Base-by-base conservation (phyloP, 129 eudicot species). In the Chrysanthemum lavandulifolium region DNA sequence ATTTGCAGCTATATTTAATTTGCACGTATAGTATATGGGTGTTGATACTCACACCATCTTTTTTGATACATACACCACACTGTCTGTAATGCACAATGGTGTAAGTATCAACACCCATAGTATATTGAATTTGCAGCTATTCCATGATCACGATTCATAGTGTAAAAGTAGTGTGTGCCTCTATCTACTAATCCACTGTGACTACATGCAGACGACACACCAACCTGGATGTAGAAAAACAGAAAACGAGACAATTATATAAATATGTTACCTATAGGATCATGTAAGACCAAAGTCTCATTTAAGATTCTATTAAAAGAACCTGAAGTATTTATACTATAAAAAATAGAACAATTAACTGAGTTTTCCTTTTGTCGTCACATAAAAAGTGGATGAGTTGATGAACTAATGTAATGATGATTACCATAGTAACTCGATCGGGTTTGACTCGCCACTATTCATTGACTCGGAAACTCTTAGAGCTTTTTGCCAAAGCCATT, bases 401-500 rank as follows among this genome's bases (percentile, higher is more conserved):
- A 56, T 54, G 25, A 60, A 33, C 45, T 36, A 5, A 36, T 36
- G 45, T 36, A 56, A 4, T 12, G 48, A 27, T 13, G 6, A 27
- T 29, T 61, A 89, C 96, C 96, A 89, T 86, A 61, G 96, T 86
- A 14, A 82, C 86, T 14, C 84, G 89, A 71, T 89, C 88, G 13
- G 92, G 89, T 69, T 71, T 83, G 64, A 80, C 64, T 63, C 67
- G 0, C 51, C 71, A 23, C 21, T 71, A 56, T 82, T 84, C 96
- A 89, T 89, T 61, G 78, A 63, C 55, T 89, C 84, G 47, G 86
- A 89, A 56, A 82, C 74, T 21, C 68, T 53, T 31, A 89, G 78
- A 66, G 96, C 89, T 49, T 84, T 75, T 76, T 23, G 58, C 96
- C 92, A 70, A 86, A 89, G 6, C 96, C 96, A 80, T 89, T 89